phyloP scores from a whole-genome alignment of 2,329 filamentous ascomycete genomes.

The Gnomoniopsis sp. region DNA sequence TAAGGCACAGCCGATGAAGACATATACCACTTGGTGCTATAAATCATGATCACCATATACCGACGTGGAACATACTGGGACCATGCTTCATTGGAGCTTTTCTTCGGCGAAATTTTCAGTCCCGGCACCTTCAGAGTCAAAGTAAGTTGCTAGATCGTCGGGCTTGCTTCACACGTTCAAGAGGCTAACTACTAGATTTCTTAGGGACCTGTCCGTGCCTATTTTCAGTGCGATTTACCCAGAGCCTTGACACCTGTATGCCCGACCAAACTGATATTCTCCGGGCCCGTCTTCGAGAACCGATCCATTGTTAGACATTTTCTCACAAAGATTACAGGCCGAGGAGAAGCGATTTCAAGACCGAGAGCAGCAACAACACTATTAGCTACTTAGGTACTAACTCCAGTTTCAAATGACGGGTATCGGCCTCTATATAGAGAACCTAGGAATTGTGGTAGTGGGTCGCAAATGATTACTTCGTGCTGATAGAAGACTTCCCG shows the following conservation, averaged over 20 bases:
- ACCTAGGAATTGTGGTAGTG: too few relatives aligned
- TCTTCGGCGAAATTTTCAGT: neutral
- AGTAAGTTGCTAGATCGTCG: neutral
- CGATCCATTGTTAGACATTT: neutral
- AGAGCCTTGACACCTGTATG: neutral
- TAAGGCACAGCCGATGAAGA: neutral
- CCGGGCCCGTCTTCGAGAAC: neutral
- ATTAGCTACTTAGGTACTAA: neutral
- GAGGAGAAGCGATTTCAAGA: neutral
- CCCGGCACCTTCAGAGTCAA: neutral
- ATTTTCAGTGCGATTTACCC: neutral
- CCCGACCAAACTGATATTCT: neutral
- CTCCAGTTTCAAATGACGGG: too few relatives aligned
- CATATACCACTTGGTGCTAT: neutral
- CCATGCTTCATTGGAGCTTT: neutral
- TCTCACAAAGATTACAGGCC: neutral
- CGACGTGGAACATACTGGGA: neutral
- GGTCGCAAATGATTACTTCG: too few relatives aligned
- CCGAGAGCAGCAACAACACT: neutral
- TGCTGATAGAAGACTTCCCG: too few relatives aligned
- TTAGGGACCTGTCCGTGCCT: neutral
- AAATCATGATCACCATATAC: neutral
- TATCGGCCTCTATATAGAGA: too few relatives aligned
- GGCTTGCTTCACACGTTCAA: neutral
- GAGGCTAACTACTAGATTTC: neutral